phyloP scores from a whole-genome alignment of 2,329 filamentous ascomycete species.

The Conoideocrella luteorostrata region DNA sequence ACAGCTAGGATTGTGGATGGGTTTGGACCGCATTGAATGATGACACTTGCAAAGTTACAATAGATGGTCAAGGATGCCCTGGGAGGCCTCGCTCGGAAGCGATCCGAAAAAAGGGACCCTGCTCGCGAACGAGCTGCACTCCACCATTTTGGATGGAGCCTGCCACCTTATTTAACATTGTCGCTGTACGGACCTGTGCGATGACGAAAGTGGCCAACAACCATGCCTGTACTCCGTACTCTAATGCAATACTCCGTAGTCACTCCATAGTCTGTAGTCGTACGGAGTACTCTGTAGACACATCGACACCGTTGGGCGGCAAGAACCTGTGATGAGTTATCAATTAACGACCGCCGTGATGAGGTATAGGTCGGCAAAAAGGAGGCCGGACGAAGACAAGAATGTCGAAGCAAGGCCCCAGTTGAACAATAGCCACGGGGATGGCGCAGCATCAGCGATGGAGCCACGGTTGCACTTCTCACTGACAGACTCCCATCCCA shows the following conservation, averaged over 20 bases:
- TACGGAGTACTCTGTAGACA: too few species aligned
- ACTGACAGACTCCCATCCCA: too few species aligned
- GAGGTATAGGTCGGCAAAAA: too few species aligned
- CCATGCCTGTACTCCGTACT: too few species aligned
- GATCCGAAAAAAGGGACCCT: conserved; percentile 7
- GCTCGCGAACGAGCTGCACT: not conserved
- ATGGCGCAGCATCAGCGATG: not conserved
- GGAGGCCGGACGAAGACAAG: too few species aligned
- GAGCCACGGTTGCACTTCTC: too few species aligned
- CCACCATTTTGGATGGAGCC: not conserved
- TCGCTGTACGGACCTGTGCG: not conserved
- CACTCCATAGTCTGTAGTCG: too few species aligned
- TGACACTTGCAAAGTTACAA: too few species aligned
- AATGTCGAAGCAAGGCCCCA: too few species aligned
- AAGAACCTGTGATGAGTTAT: not conserved
- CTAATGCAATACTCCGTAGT: too few species aligned
- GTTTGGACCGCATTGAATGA: too few species aligned
- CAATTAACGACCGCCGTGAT: too few species aligned
- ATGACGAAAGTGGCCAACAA: conserved; percentile 4
- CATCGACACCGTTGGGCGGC: not conserved
- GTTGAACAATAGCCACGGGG: not conserved
- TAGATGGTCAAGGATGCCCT: conserved; percentile 1
- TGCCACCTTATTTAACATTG: not conserved
- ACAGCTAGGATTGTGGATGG: not conserved
- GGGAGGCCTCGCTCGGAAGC: conserved; percentile 10